A percentile compares a stretch with the other conserved stretches of the same genome.
Evolutionary conservation across 2,329 filamentous ascomycete species (phyloP).

Genomic region (Arthrinium puccinioides): DNA sequence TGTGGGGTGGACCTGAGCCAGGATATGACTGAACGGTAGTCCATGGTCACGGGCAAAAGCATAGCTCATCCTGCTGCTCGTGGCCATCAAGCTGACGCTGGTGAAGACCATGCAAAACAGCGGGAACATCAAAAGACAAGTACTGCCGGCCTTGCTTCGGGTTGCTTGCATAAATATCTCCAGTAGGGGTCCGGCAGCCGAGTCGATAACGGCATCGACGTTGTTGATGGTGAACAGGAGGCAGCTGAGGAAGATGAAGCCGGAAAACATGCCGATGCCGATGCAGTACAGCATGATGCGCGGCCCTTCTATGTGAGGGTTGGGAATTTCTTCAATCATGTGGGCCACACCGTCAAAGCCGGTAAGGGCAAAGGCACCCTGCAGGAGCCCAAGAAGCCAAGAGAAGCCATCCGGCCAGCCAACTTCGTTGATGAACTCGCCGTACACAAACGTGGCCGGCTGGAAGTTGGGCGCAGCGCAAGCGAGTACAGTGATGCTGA

Average conservation of each 20-base stretch:
- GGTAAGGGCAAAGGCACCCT: slow-evolving; percentile 41
- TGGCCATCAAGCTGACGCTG: slow-evolving; percentile 57
- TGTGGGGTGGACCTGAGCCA: slow-evolving; percentile 52
- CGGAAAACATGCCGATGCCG: slow-evolving; percentile 53
- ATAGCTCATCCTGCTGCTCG: slow-evolving; percentile 58
- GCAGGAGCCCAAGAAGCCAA: slow-evolving; percentile 48
- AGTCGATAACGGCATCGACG: slow-evolving; percentile 46
- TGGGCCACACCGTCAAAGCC: slow-evolving; percentile 46
- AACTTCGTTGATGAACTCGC: slow-evolving; percentile 59
- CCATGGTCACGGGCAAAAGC: slow-evolving; percentile 54
- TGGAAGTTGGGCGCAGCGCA: slow-evolving; percentile 60
- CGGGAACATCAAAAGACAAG: slow-evolving; percentile 61
- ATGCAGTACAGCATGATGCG: slow-evolving; percentile 45
- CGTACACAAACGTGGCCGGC: slow-evolving; percentile 57
- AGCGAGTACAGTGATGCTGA: slow-evolving; percentile 61
- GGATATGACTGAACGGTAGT: slow-evolving; percentile 36
- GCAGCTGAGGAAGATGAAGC: slow-evolving; percentile 54
- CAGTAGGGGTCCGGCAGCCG: slow-evolving; percentile 49
- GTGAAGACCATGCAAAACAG: slow-evolving; percentile 58
- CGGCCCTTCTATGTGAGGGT: slow-evolving; percentile 22
- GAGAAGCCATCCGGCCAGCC: slow-evolving; percentile 63
- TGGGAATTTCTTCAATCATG: slow-evolving; percentile 55
- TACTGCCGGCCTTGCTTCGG: slow-evolving; percentile 49
- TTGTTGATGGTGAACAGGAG: slow-evolving; percentile 58
- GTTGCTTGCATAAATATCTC: slow-evolving; percentile 59